Base-by-base conservation (phyloP, 192 early-diverging fungal genomes). In the Coemansia sp. region DNA sequence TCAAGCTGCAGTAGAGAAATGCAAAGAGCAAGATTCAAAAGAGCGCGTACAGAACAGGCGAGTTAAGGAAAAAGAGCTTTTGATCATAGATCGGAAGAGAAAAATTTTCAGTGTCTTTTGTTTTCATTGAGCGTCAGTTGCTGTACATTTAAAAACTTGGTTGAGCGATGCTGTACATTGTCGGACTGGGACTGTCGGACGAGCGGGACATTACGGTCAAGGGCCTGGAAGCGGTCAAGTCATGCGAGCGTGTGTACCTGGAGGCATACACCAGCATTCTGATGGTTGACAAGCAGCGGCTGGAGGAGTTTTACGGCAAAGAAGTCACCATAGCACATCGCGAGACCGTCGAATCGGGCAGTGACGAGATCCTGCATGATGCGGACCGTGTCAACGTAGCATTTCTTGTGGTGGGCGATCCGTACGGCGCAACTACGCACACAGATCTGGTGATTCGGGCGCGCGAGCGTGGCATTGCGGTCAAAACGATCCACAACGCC, bases 371-470 rank as follows among this genome's bases (percentile, higher is more conserved):
- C 65, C 85, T 99, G 25, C 80, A 83, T 51, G 88, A 91, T 62
- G 97, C 95, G 2, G 92, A 95, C 63, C 87, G 71, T 39, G 86
- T 92, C 55, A 90, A 99, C 67, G 93, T 99, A 14, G 90, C 93
- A 4, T 97, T 99, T 59, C 82, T 99, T 54, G 97, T 99, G 2
- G 95, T 99, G 4, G 97, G 97, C 48, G 97, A 99, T 83, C 95
- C 97, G 38, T 97, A 88, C 69, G 88, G 95, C 16, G 97, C 97
- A 17, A 99, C 97, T 7, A 99, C 97, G 2, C 97, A 99, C 78
- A 92, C 93, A 0, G 97, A 99, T 72, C 86, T 99, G 11, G 91
- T 99, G 10, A 85, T 96, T 61, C 92, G 97, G 9, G 97, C 97
- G 1, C 88, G 88, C 52, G 93, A 97, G 65, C 87, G 90, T 41